Base-by-base conservation (phyloP, 2,329 filamentous ascomycete genomes). In the Stachybotrys elegans region DNA sequence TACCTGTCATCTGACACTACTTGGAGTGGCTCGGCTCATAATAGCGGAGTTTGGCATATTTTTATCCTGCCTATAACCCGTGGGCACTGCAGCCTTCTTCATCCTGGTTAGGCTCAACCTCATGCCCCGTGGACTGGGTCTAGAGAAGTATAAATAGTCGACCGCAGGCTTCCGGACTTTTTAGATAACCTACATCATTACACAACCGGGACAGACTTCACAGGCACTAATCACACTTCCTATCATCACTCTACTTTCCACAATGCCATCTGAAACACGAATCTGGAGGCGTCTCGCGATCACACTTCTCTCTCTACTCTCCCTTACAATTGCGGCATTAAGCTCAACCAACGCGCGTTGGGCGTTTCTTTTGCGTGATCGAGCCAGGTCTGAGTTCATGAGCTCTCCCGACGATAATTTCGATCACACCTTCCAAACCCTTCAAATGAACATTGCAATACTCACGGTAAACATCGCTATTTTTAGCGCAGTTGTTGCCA, bases 291-390 rank as follows among this genome's bases (percentile, higher is more conserved):
- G 17, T 22, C 35, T 37, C 9, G 17, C 20, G 20, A 37, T 37
- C 35, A 37, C 35, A 37, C 7, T 21, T 37, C 21, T 37, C 35
- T 37, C 35, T 22, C 35, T 37, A 21, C 35, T 37, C 35, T 37
- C 35, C 21, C 35, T 37, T 37, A n/a, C 35, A 12, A 9, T 37
- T 22, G 20, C 35, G 32, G 8, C 32, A 19, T 35, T 35, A 35
- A 35, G 32, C 32, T 35, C 32, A 35, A 35, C 16, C 7, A 35
- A 35, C 32, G 32, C 32, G 32, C 32, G 32, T 19, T 35, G 32
- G 32, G 32, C 32, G 9, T 35, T 35, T 19, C 7, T 35, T 19
- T 35, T 35, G 16, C 16, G 16, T 19, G 32, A 35, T 19, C 32
- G 32, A 35, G 32, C 32, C 32, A 35, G 17, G 9, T 13, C 32